Evolutionary conservation across 2,329 filamentous ascomycete genomes (phyloP), one percentile per base, ranked within the genome.

Genomic region (Colletotrichum higginsianum): DNA sequence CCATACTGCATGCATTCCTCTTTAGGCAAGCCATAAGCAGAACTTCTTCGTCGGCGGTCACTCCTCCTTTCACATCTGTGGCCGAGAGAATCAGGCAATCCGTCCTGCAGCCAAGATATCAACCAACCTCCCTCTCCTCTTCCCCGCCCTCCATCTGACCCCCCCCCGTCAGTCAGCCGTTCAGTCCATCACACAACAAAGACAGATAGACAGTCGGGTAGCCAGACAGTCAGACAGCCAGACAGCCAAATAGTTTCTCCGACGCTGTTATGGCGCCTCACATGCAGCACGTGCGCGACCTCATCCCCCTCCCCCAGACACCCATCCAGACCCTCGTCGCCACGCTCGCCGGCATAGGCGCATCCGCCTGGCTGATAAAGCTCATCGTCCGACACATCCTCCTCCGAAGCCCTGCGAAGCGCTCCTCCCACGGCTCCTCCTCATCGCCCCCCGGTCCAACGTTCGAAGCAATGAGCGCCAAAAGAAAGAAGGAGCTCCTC

Each of bases 301-400:
- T 67, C 15, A 11, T 67, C 16, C 58, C 58, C 40, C 65, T 71
- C 46, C 69, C 69, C 18, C 65, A 72, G 53, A 72, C 69, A 11
- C 65, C 52, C 6, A 26, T 42, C 58, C 66, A 72, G 30, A 69
- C 66, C 60, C 46, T 72, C 53, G 66, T 72, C 53, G 66, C 66
- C 26, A 18, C 69, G n/a, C 65, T 72, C 65, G 66, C 66, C 7
- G 60, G 65, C 21, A 23, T 72, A 23, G 65, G 69, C 53, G 69
- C 60, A 30, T 72, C 69, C 18, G 60, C 65, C 53, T 72, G 69
- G 69, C 60, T 72, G n/a, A 23, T 72, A 12, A 69, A 64, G 69
- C 66, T 72, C 58, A 42, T 72, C 69, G 47, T 64, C 60, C 66
- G 69, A 50, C 69, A 72, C 53, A 55, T 69, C 65, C 69, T 72